Base-by-base conservation (phyloP, 495 filamentous ascomycete genomes). In the Parachaetomium inaequale region DNA sequence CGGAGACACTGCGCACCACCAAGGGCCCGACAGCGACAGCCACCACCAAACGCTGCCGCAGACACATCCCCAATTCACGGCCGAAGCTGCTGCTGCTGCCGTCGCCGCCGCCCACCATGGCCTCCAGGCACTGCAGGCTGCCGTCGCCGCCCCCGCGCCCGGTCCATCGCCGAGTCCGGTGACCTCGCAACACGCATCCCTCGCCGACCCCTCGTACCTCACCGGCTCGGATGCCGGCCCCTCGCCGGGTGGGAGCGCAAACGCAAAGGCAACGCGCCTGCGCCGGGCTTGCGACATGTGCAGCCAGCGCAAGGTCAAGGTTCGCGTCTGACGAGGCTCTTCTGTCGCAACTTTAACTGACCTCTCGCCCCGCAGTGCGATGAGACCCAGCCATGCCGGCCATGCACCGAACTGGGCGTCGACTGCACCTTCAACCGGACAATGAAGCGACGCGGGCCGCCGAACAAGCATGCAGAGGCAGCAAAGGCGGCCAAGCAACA, bases 231-330 rank as follows among this genome's bases (percentile, higher is more conserved):
- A 46, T 21, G 32, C 57, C 59, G 43, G 68, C 64, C 28, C 7
- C 61, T 14, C 68, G 3, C 36, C 63, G 8, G 15, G 61, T 11
- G 36, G 10, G 28, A 26, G 19, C 7, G 19, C 25, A 21, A 64
- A 63, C 38, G 31, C 64, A 11, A 73, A 72, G 59, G 55, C 56
- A 3, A 85, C 81, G 46, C 78, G 90, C 57, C 76, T 93, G 57
- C 85, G 87, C 47, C 89, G 90, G 70, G 90, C 90, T 23, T 94
- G 90, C 72, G 90, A 94, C 73, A 87, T 88, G 75, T 94, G 90
- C 73, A 92, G 88, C 66, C 84, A 88, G 65, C 85, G 90, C 34
- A 94, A 94, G 70, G 89, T 94, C 29, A 94, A 93, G 84, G 89
- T 91, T 71, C n/a, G 71, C 43, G 23, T 29, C 25, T 0, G 28